Evolutionary conservation across 768 basidiomycete species (phyloP).

Genomic region (Holtermanniella nyarrowii): DNA sequence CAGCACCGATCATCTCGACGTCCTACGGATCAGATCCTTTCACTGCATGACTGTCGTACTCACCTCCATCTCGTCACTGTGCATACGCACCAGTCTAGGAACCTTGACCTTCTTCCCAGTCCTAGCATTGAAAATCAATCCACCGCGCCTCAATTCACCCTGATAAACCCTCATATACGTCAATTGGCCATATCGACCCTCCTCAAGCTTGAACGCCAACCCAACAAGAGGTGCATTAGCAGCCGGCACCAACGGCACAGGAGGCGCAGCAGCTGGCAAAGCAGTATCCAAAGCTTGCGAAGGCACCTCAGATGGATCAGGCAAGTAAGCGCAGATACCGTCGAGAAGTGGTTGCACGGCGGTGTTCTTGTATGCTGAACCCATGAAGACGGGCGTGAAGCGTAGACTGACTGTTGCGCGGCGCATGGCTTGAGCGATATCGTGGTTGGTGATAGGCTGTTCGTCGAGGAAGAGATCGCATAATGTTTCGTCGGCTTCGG

Average conservation of each 20-base stretch:
- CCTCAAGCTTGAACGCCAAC: constrained; percentile 95
- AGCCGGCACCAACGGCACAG: constrained; percentile 68
- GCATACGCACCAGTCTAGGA: constrained; percentile 91
- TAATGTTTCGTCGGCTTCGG: constrained; percentile 93
- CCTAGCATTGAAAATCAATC: constrained; percentile 77
- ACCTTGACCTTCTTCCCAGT: constrained; percentile 97
- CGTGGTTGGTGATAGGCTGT: constrained; percentile 56
- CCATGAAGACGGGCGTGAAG: constrained; percentile 93
- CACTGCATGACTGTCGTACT: constrained; percentile 14
- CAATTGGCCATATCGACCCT: constrained; percentile 90
- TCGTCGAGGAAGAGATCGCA: constrained; percentile 85
- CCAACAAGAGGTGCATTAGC: constrained; percentile 79
- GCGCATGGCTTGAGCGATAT: constrained; percentile 74
- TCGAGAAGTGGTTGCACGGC: constrained; percentile 88
- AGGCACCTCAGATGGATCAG: constrained; percentile 68
- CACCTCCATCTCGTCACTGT: constrained; percentile 98
- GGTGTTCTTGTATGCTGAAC: constrained; percentile 95
- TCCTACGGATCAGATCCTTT: constrained; percentile 49
- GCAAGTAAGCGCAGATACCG: constrained; percentile 89
- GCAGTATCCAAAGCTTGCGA: constrained; percentile 71
- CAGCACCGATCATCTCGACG: constrained; percentile 83
- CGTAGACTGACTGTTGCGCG: constrained; percentile 77
- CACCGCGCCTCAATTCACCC: constrained; percentile 77
- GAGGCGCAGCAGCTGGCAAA: constrained; percentile 49
- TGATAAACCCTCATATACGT: constrained; percentile 99